Percentiles rank a stretch among this genome's conserved stretches.
Evolutionary conservation across 2,329 filamentous ascomycete genomes (phyloP).

Genomic region (Botrytis cinerea): DNA sequence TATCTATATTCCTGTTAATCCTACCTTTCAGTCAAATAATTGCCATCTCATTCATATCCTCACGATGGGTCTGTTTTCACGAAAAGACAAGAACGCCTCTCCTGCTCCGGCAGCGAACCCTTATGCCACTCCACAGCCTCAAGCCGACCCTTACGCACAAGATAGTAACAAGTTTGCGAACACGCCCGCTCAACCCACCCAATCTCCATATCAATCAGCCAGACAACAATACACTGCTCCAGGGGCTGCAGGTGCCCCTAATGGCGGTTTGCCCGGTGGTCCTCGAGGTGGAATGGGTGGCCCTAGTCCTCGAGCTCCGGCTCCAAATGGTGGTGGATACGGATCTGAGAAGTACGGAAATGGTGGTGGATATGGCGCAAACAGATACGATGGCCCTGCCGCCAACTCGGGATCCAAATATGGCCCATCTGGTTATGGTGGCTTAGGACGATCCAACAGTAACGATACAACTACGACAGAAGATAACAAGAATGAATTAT

Average conservation of each 20-base stretch:
- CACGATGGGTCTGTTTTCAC: slow-evolving; percentile 48
- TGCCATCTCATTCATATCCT: background rate
- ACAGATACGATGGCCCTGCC: slow-evolving; percentile 52
- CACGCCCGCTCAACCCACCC: slow-evolving; percentile 44
- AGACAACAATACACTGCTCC: slow-evolving; percentile 36
- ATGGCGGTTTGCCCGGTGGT: slow-evolving; percentile 34
- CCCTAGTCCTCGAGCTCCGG: slow-evolving; percentile 29
- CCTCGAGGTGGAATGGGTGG: slow-evolving; percentile 31
- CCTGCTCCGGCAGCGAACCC: slow-evolving; percentile 44
- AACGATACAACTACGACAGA: slow-evolving; percentile 48
- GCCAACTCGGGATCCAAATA: slow-evolving; percentile 43
- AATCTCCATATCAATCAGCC: slow-evolving; percentile 35
- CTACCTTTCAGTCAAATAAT: background rate
- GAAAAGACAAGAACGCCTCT: slow-evolving; percentile 51
- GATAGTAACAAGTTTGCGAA: slow-evolving; percentile 57
- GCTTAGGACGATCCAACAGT: slow-evolving; percentile 52
- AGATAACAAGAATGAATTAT: slow-evolving; percentile 63
- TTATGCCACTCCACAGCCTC: slow-evolving; percentile 40
- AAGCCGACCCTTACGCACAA: slow-evolving; percentile 60
- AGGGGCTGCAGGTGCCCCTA: slow-evolving; percentile 32
- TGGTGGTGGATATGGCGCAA: slow-evolving; percentile 53
- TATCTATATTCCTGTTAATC: background rate
- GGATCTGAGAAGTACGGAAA: slow-evolving; percentile 56
- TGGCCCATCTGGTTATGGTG: slow-evolving; percentile 62
- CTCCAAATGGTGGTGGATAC: slow-evolving; percentile 49